A percentile compares a stretch with the other conserved stretches of the same genome.
Evolutionary conservation across 768 basidiomycete genomes (phyloP).

Genomic region (Amanita muscaria): DNA sequence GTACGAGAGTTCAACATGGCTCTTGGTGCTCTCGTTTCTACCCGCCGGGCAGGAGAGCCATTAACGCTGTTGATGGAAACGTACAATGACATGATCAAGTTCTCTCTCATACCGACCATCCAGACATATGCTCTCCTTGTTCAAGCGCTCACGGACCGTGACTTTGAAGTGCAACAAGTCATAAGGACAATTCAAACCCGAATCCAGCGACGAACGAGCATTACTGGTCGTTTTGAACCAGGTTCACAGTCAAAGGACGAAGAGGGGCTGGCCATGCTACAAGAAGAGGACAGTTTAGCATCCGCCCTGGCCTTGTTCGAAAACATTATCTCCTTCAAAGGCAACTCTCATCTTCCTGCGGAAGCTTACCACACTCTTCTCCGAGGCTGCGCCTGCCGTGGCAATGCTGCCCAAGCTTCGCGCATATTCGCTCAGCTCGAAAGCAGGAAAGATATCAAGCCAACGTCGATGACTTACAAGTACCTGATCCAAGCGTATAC

Average conservation of each 20-base stretch:
- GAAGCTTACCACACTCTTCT: constrained; percentile 47
- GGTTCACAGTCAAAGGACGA: constrained; percentile 21
- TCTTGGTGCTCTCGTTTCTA: constrained; percentile 40
- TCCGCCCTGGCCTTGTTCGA: constrained; percentile 71
- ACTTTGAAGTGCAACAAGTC: constrained; percentile 48
- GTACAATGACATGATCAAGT: constrained; percentile 65
- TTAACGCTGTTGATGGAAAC: constrained; percentile 50
- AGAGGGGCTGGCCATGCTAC: constrained; percentile 34
- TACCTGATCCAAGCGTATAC: constrained; percentile 53
- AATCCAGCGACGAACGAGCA: constrained; percentile 25
- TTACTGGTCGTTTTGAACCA: constrained; percentile 16
- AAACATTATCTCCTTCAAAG: constrained; percentile 28
- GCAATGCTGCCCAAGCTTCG: constrained; percentile 51
- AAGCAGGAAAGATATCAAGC: constrained; percentile 23
- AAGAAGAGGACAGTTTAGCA: constrained; percentile 59
- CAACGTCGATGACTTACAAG: constrained; percentile 35
- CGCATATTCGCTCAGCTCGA: constrained; percentile 60
- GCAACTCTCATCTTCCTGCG: constrained; percentile 23
- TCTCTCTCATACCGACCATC: constrained; percentile 51
- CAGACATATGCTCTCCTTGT: constrained; percentile 59
- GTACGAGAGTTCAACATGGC: constrained; percentile 56
- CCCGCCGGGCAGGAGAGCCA: constrained; percentile 42
- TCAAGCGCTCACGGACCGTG: constrained; percentile 52
- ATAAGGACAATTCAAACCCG: constrained; percentile 36
- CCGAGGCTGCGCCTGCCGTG: constrained; percentile 49